Conservation (phyloP, 2,329 filamentous ascomycete genomes). For the Venturiaceae sp. region DNA sequence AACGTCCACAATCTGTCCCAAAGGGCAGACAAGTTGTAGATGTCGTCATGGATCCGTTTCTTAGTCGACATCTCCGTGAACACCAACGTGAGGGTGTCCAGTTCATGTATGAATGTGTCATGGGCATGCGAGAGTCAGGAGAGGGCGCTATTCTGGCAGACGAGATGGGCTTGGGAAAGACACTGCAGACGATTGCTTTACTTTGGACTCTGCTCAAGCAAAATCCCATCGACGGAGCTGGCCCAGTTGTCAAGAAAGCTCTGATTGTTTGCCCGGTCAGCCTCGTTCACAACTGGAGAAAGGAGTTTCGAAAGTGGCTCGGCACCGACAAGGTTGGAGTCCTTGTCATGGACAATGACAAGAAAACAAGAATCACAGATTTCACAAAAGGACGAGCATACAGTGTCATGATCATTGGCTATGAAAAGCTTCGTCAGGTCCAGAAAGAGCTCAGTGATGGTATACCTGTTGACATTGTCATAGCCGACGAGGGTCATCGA, state of each 20-base stretch:
- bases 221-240: constrained; percentile 51
- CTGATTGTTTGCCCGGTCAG: constrained; percentile 66
- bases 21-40: constrained; percentile 59
- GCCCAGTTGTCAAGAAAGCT: constrained; percentile 58
- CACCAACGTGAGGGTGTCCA: constrained; percentile 62
- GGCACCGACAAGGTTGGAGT: constrained; percentile 61
- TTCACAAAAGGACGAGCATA: constrained; percentile 61
- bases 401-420: constrained; percentile 64
- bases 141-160: constrained; percentile 64
- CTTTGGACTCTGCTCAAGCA: constrained; percentile 66
- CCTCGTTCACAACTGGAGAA: constrained; percentile 62
- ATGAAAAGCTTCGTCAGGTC: constrained; percentile 58
- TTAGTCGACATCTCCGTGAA: constrained; percentile 52
- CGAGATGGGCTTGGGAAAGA: constrained; percentile 69
- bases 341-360: constrained; percentile 53
- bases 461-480: constrained; percentile 56
- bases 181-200: constrained; percentile 60
- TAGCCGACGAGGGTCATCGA: constrained; percentile 60
- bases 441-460: constrained; percentile 53
- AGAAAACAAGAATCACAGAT: constrained; percentile 51
- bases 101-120: constrained; percentile 67
- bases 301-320: constrained; percentile 66
- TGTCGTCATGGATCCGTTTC: constrained; percentile 60
- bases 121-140: constrained; percentile 61
- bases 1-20: constrained; percentile 43